phyloP scores from a whole-genome alignment of 495 filamentous ascomycete species.

The Umbilicaria muhlenbergii region DNA sequence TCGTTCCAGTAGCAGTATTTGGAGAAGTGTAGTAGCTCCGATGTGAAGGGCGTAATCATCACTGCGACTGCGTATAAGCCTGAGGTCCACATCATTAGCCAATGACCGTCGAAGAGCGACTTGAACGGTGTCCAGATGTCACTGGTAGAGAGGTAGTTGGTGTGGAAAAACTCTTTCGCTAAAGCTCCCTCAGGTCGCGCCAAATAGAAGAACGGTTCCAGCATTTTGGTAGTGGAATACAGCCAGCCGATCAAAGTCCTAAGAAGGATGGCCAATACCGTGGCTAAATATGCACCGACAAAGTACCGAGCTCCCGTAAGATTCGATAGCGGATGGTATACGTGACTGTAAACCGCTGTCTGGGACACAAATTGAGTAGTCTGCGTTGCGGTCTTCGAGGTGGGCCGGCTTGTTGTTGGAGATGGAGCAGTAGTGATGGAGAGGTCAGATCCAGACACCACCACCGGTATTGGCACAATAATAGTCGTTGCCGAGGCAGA shows the following conservation, averaged over 20 bases:
- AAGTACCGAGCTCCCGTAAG: not conserved
- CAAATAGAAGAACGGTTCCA: slow-evolving; percentile 9
- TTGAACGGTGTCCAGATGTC: slow-evolving; percentile 1
- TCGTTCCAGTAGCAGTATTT: not conserved
- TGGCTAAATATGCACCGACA: slow-evolving; percentile 4
- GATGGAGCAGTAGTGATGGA: too few species aligned
- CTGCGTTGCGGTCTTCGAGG: too few species aligned
- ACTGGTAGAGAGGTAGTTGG: slow-evolving; percentile 4
- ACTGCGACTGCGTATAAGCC: not conserved
- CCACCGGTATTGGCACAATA: too few species aligned
- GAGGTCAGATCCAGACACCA: too few species aligned
- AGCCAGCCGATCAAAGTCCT: slow-evolving; percentile 1
- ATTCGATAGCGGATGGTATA: too few species aligned
- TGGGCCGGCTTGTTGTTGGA: too few species aligned
- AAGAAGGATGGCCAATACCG: slow-evolving; percentile 3
- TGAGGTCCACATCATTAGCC: slow-evolving; percentile 5
- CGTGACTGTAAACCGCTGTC: too few species aligned
- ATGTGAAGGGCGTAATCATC: slow-evolving; percentile 4
- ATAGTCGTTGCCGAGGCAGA: too few species aligned
- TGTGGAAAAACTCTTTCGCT: slow-evolving; percentile 1
- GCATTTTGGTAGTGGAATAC: slow-evolving; percentile 6
- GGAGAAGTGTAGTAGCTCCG: slow-evolving; percentile 3
- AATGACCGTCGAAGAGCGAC: slow-evolving; percentile 3
- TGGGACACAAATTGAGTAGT: too few species aligned
- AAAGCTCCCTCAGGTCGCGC: slow-evolving; percentile 2